Conservation (phyloP, 768 basidiomycete genomes). For the Podaxis sp. region DNA sequence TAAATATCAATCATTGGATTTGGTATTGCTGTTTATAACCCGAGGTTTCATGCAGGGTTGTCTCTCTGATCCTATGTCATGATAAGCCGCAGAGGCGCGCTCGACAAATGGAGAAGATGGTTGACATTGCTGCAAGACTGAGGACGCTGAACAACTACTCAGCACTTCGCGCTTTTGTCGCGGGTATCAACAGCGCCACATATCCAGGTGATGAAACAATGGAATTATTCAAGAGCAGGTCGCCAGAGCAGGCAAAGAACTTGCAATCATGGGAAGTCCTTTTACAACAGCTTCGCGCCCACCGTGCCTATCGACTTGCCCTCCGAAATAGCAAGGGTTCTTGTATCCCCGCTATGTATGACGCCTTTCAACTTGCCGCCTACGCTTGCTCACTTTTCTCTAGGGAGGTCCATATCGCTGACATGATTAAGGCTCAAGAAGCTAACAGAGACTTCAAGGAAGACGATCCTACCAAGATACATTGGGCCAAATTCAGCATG, state of each 20-base stretch:
- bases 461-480: constrained; percentile 69
- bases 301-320: constrained; percentile 90
- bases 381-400: constrained; percentile 7
- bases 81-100: constrained; percentile 75
- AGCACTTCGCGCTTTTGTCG: constrained; percentile 88
- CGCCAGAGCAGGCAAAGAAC: constrained; percentile 71
- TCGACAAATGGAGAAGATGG: constrained; percentile 84
- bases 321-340: constrained; percentile 82
- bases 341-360: constrained; percentile 84
- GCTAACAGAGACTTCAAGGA: constrained; percentile 74
- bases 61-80: constrained; percentile 87
- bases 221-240: constrained; percentile 66
- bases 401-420: constrained; percentile 90
- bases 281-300: constrained; percentile 76
- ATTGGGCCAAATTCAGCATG: constrained; percentile 96
- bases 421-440: constrained; percentile 85
- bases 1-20: constrained; percentile 31
- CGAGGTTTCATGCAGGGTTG: constrained; percentile 58
- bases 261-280: constrained; percentile 84
- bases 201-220: constrained; percentile 77
- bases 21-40: not conserved
- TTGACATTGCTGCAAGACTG: constrained; percentile 78
- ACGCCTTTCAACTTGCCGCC: constrained; percentile 17
- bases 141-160: constrained; percentile 91
- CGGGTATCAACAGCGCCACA: constrained; percentile 85